Percentiles rank a stretch among this genome's conserved stretches.
Conservation (phyloP, 768 basidiomycete genomes). For the Termitomyces heimii region DNA sequence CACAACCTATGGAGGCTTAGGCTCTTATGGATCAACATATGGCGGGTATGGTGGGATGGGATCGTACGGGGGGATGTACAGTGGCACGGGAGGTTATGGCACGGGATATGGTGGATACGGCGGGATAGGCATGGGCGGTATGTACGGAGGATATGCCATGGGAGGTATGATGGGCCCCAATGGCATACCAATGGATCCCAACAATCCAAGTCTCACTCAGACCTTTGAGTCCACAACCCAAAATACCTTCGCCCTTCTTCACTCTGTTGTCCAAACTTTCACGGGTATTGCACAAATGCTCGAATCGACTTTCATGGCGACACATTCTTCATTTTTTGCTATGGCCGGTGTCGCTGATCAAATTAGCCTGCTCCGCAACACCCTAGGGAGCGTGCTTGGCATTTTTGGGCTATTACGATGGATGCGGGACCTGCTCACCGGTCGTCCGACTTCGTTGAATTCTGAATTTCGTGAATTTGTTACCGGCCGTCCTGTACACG, state of each 20-base stretch:
- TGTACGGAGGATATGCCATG: conserved; percentile 24
- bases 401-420: conserved; percentile 87
- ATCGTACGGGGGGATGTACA: conserved; percentile 19
- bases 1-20: conserved; percentile 25
- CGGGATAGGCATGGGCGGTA: conserved; percentile 27
- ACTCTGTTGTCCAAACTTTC: conserved; percentile 94
- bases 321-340: conserved; percentile 91
- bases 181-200: conserved; percentile 42
- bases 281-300: conserved; percentile 95
- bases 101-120: conserved; percentile 16
- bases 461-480: conserved; percentile 76
- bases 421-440: conserved; percentile 63
- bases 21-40: conserved; percentile 22
- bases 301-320: conserved; percentile 96
- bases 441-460: conserved; percentile 31
- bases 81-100: conserved; percentile 33
- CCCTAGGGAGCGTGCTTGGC: conserved; percentile 89
- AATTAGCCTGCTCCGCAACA: conserved; percentile 85
- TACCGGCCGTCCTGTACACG: conserved; percentile 54
- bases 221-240: conserved; percentile 86
- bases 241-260: conserved; percentile 88
- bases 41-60: conserved; percentile 13
- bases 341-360: conserved; percentile 98
- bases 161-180: conserved; percentile 39
- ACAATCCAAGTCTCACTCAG: conserved; percentile 71